Conservation (phyloP, 768 basidiomycete genomes). For the Mycena metata region DNA sequence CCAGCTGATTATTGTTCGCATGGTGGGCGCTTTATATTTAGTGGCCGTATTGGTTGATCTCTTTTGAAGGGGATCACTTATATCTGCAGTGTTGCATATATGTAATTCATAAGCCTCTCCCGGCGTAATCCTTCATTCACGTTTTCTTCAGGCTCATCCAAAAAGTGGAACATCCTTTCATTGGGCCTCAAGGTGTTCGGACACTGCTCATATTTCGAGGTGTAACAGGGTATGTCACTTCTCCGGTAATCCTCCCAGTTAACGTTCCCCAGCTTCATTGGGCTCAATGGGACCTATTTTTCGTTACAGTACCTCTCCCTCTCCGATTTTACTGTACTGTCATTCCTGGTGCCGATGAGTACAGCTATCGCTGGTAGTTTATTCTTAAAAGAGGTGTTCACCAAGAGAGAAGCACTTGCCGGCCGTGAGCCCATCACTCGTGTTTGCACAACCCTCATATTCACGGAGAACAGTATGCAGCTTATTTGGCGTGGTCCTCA, state of each 20-base stretch:
- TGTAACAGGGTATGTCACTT: constrained; percentile 57
- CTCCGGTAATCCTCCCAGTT: constrained; percentile 9
- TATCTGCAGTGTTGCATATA: constrained; percentile 63
- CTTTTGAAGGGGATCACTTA: constrained; percentile 63
- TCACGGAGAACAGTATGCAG: constrained; percentile 62
- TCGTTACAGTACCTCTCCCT: constrained; percentile 82
- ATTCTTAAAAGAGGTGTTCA: constrained; percentile 72
- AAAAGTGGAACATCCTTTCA: constrained; percentile 62
- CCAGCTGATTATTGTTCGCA: constrained; percentile 70
- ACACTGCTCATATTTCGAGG: constrained; percentile 61
- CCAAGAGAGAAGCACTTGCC: constrained; percentile 67
- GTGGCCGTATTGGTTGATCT: background rate
- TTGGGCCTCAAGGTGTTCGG: constrained; percentile 70
- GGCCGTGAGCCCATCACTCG: constrained; percentile 51
- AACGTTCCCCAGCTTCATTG: constrained; percentile 69
- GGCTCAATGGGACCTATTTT: constrained; percentile 77
- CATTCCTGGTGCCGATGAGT: constrained; percentile 78
- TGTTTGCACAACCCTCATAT: background rate
- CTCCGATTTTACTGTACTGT: constrained; percentile 82
- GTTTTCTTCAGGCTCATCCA: constrained; percentile 48
- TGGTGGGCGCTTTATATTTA: constrained; percentile 55
- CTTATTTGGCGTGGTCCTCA: constrained; percentile 82
- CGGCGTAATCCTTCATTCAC: constrained; percentile 10
- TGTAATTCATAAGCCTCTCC: constrained; percentile 48
- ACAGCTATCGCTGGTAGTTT: constrained; percentile 74